A percentile compares a stretch with the other conserved stretches of the same genome.
These are phyloP conservation scores for Moniliophthora roreri DNA, from an alignment of 1,284 basidiomycete genomes.

Conservation along the genomic window DNA sequence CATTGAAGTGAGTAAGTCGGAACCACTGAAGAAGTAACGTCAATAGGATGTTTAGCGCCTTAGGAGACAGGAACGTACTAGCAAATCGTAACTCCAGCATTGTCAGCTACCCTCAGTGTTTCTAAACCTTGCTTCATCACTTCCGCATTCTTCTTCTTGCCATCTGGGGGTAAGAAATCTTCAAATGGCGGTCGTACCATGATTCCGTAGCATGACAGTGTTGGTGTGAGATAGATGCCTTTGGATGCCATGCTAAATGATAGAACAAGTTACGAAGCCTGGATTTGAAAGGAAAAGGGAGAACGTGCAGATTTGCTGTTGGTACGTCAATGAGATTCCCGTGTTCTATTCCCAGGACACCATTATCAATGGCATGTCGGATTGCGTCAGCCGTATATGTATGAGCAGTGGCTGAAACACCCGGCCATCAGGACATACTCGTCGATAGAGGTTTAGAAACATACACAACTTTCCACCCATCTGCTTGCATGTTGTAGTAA, in stretches of 20 bases:
- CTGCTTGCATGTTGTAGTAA: slow-evolving; percentile 42
- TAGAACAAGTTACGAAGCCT: background rate
- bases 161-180: slow-evolving; percentile 36
- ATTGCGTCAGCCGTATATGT: slow-evolving; percentile 39
- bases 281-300: background rate
- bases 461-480: slow-evolving; percentile 40
- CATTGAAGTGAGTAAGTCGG: slow-evolving; percentile 39
- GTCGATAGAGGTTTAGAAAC: slow-evolving; percentile 2
- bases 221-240: slow-evolving; percentile 38
- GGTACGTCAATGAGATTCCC: slow-evolving; percentile 36
- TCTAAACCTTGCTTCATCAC: slow-evolving; percentile 41
- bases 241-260: slow-evolving; percentile 21
- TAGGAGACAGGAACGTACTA: slow-evolving; percentile 23
- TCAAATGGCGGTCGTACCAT: slow-evolving; percentile 45
- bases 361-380: slow-evolving; percentile 38
- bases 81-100: slow-evolving; percentile 36
- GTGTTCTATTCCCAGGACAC: slow-evolving; percentile 45
- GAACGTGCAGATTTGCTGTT: slow-evolving; percentile 26
- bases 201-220: slow-evolving; percentile 42
- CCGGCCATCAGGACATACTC: background rate
- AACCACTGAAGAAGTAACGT: slow-evolving; percentile 29
- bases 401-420: slow-evolving; percentile 32
- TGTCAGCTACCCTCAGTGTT: slow-evolving; percentile 35
- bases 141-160: slow-evolving; percentile 40
- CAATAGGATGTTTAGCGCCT: background rate